These are phyloP conservation scores for Afroboletus lepidellus DNA, from an alignment of 1,284 basidiomycete species.

Conservation along the genomic window DNA sequence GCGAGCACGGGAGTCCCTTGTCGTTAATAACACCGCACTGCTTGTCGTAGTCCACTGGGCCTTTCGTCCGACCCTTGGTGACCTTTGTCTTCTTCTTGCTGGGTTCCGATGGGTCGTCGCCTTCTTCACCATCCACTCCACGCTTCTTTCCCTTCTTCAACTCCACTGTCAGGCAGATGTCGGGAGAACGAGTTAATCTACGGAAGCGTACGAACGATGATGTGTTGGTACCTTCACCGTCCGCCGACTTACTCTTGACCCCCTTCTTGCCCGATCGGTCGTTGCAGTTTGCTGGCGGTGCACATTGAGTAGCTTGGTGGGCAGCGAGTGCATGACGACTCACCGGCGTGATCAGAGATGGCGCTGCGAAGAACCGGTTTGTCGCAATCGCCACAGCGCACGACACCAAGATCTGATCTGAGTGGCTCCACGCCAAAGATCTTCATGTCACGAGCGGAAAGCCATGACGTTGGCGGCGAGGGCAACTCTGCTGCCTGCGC, in stretches of 20 bases:
- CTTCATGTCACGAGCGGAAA: slow-evolving; percentile 84
- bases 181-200: slow-evolving; percentile 10
- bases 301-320: slow-evolving; percentile 1
- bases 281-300: slow-evolving; percentile 31
- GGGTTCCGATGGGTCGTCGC: slow-evolving; percentile 55
- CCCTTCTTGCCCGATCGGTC: slow-evolving; percentile 34
- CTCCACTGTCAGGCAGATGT: slow-evolving; percentile 22
- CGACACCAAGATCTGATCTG: slow-evolving; percentile 64
- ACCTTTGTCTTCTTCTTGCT: slow-evolving; percentile 77
- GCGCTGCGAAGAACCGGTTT: slow-evolving; percentile 77
- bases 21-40: slow-evolving; percentile 99
- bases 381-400: slow-evolving; percentile 75
- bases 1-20: slow-evolving; percentile 91
- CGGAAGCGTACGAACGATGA: slow-evolving; percentile 17
- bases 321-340: slow-evolving; percentile 23
- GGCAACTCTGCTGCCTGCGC: slow-evolving; percentile 42
- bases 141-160: slow-evolving; percentile 61
- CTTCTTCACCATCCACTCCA: slow-evolving; percentile 64
- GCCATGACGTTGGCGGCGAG: slow-evolving; percentile 78
- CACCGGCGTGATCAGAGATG: slow-evolving; percentile 75
- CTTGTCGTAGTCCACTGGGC: slow-evolving; percentile 86
- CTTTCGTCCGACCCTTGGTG: slow-evolving; percentile 75
- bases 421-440: slow-evolving; percentile 78
- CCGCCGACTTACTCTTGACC: slow-evolving; percentile 34
- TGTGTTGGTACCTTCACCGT: slow-evolving; percentile 44